phyloP scores from a whole-genome alignment of 2,329 filamentous ascomycete species.

The Aspergillus latus region DNA sequence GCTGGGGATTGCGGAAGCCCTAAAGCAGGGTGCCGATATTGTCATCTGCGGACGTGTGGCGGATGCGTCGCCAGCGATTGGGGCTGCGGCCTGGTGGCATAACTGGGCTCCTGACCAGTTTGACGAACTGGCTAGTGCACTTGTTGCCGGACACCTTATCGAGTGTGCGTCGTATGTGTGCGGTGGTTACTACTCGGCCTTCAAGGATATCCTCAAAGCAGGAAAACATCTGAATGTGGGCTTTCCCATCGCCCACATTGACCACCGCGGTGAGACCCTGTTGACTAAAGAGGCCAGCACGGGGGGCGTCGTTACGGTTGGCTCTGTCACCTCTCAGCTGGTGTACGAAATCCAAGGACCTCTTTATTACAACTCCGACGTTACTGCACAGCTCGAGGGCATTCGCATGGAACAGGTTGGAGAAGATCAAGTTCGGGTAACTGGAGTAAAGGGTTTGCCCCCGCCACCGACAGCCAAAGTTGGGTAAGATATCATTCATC shows the following conservation, averaged over 20 bases:
- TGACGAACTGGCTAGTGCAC: slow-evolving; percentile 19
- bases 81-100: slow-evolving; percentile 24
- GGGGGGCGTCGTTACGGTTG: slow-evolving; percentile 22
- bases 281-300: slow-evolving; percentile 17
- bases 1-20: slow-evolving; percentile 28
- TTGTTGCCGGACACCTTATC: slow-evolving; percentile 27
- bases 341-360: slow-evolving; percentile 31
- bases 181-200: slow-evolving; percentile 36
- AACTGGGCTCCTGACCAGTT: slow-evolving; percentile 13
- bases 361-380: slow-evolving; percentile 20
- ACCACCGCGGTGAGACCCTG: slow-evolving; percentile 17
- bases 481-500: background rate
- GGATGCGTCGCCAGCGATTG: slow-evolving; percentile 28
- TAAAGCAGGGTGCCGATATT: slow-evolving; percentile 30
- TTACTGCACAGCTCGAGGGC: slow-evolving; percentile 13
- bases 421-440: slow-evolving; percentile 8
- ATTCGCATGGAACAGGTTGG: slow-evolving; percentile 12
- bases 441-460: slow-evolving; percentile 1
- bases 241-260: slow-evolving; percentile 28
- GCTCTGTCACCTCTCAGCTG: slow-evolving; percentile 23
- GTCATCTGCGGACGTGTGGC: slow-evolving; percentile 34
- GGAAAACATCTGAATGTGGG: slow-evolving; percentile 16
- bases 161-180: slow-evolving; percentile 35
- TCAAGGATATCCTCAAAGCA: slow-evolving; percentile 26
- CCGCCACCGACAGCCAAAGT: slow-evolving; percentile 10